phyloP scores from a whole-genome alignment of 2,329 filamentous ascomycete genomes.

The Pseudocercospora cruenta region DNA sequence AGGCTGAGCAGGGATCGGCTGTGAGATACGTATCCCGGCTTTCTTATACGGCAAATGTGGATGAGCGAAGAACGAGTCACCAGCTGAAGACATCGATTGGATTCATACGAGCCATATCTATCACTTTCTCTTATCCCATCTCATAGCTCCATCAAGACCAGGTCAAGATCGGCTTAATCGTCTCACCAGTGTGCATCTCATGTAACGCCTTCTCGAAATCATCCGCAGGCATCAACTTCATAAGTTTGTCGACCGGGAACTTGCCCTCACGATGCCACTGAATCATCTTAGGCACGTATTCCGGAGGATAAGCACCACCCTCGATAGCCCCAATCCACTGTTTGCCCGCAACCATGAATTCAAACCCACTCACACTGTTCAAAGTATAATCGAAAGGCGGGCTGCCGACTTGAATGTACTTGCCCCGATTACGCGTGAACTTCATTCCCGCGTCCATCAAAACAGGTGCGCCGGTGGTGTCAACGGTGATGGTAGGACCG shows the following conservation, averaged over 20 bases:
- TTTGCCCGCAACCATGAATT: constrained; percentile 54
- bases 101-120: not conserved
- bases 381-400: constrained; percentile 50
- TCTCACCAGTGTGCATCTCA: constrained; percentile 47
- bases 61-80: not conserved
- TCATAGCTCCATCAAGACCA: constrained; percentile 36
- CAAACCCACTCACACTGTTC: constrained; percentile 46
- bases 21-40: not conserved
- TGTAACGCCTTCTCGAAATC: constrained; percentile 46
- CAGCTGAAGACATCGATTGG: not conserved
- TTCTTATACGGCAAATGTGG: not conserved
- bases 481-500: constrained; percentile 53
- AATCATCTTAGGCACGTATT: constrained; percentile 55
- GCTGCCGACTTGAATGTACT: constrained; percentile 56
- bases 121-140: not conserved
- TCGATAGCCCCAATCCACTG: constrained; percentile 55
- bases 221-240: constrained; percentile 50
- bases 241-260: constrained; percentile 53
- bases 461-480: constrained; percentile 54
- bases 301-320: constrained; percentile 47
- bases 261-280: constrained; percentile 52
- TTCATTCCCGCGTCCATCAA: constrained; percentile 50
- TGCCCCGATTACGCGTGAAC: constrained; percentile 50
- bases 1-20: not conserved
- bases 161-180: constrained; percentile 48